These are phyloP conservation scores for Phytopythium cucurbitacearum DNA, from an alignment of 352 stramenopile species.

Conservation along the genomic window DNA sequence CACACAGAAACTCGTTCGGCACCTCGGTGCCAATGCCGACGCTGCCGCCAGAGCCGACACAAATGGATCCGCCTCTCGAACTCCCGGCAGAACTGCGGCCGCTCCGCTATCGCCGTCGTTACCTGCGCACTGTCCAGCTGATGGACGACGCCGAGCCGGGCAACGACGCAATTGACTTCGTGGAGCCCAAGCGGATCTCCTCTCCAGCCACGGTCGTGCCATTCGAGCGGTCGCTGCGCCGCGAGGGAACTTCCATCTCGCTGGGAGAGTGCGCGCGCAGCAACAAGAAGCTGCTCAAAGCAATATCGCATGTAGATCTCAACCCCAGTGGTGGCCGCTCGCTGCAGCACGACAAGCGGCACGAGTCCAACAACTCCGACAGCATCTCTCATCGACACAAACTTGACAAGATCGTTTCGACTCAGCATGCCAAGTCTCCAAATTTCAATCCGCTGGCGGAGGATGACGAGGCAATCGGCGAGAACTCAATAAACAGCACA, in stretches of 20 bases:
- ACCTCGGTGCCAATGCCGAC: slow-evolving; percentile 27
- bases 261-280: not conserved
- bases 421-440: too few relatives aligned
- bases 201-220: not conserved
- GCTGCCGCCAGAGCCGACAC: slow-evolving; percentile 31
- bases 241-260: not conserved
- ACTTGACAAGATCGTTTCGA: too few relatives aligned
- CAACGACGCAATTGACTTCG: too few relatives aligned
- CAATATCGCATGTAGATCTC: not conserved
- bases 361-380: too few relatives aligned
- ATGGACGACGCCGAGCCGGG: slow-evolving; percentile 17
- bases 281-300: slow-evolving; percentile 1
- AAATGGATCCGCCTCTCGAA: slow-evolving; percentile 45
- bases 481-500: too few relatives aligned
- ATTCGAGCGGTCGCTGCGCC: slow-evolving; percentile 12
- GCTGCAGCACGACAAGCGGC: not conserved
- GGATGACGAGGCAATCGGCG: too few relatives aligned
- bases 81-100: slow-evolving; percentile 53
- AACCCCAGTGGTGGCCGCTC: not conserved
- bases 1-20: slow-evolving; percentile 57
- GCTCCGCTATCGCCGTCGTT: slow-evolving; percentile 33
- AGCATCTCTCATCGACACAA: too few relatives aligned
- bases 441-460: too few relatives aligned
- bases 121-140: slow-evolving; percentile 64
- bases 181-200: too few relatives aligned